A percentile compares a stretch with the other conserved stretches of the same genome.
Conservation (phyloP, 345 rosid genomes). For the Melaleuca quinquenervia region DNA sequence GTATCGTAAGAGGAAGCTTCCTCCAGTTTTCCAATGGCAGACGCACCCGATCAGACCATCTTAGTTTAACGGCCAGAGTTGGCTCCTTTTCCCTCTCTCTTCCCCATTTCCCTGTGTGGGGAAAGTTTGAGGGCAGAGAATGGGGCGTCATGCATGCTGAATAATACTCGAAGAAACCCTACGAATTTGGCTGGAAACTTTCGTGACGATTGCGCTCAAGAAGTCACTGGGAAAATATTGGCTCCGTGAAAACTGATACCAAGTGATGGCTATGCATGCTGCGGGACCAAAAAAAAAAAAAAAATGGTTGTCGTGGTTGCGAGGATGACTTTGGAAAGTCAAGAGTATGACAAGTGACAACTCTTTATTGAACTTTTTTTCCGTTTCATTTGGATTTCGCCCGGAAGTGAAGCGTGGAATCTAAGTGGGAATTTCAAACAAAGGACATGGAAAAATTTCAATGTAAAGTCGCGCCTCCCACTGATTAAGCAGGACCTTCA, state of each 20-base stretch:
- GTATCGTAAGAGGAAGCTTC: not conserved
- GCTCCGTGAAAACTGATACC: not conserved
- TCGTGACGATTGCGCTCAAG: no score
- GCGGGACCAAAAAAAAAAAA: not conserved
- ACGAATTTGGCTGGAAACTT: not conserved
- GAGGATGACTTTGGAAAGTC: not conserved
- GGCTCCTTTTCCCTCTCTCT: not conserved
- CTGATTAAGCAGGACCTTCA: not conserved
- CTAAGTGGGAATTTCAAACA: not conserved
- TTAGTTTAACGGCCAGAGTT: not conserved
- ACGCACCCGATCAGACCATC: not conserved
- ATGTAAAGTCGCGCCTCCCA: not conserved
- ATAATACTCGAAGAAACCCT: not conserved
- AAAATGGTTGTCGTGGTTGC: not conserved
- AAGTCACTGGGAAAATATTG: not conserved
- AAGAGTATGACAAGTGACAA: not conserved
- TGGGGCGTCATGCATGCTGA: not conserved
- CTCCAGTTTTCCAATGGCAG: not conserved
- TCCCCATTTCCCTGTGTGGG: not conserved
- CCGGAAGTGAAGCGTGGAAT: not conserved
- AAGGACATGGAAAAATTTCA: not conserved
- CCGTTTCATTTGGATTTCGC: not conserved
- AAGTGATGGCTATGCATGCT: not conserved
- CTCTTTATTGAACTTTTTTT: no score
- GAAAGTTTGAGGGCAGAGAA: not conserved